phyloP scores from a whole-genome alignment of 257 asterid species.

The Nyctanthes arbortristis region DNA sequence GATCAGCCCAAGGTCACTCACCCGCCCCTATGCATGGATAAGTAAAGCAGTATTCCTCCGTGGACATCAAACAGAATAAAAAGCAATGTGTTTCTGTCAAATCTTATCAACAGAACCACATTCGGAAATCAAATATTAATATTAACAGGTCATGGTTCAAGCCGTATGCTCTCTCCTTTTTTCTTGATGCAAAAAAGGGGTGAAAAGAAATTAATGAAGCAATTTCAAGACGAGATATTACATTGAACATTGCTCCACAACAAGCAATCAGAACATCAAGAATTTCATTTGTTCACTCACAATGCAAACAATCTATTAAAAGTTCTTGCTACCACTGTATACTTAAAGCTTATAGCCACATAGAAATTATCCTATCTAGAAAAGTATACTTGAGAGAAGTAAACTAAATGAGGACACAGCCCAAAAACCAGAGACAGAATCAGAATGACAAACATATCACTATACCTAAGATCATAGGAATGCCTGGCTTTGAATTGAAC shows the following conservation, averaged over 20 bases:
- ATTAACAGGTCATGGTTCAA: not conserved
- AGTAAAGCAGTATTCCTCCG: not conserved
- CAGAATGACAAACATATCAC: conserved; percentile 2
- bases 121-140: not conserved
- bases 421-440: not conserved
- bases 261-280: not conserved
- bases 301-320: not conserved
- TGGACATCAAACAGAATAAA: not conserved
- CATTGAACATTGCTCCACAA: not conserved
- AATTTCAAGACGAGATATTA: not conserved
- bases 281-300: conserved; percentile 6
- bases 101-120: not conserved
- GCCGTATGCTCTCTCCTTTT: not conserved
- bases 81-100: not conserved
- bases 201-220: not conserved
- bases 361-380: not conserved
- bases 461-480: not conserved
- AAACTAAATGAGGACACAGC: not conserved
- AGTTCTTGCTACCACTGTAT: conserved; percentile 12
- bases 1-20: not conserved
- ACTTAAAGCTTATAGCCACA: not conserved
- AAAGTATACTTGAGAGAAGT: not conserved
- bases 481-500: not conserved
- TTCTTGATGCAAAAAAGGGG: conserved; percentile 11
- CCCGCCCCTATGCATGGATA: not conserved